phyloP scores from a whole-genome alignment of 2,329 filamentous ascomycete species.

The Dendryphion nanum region DNA sequence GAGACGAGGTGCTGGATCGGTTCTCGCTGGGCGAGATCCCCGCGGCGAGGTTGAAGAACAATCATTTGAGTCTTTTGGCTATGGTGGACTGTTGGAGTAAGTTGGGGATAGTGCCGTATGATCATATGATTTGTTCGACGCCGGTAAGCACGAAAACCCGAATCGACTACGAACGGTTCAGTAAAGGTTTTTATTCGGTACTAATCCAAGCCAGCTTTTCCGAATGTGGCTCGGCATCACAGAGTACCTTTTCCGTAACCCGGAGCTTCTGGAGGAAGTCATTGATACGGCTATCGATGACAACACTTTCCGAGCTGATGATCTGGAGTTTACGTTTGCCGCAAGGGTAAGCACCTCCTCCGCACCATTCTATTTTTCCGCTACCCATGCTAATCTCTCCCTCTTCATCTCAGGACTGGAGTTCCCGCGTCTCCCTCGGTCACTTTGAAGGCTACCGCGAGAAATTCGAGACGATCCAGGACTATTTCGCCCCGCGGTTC shows the following conservation, averaged over 20 bases:
- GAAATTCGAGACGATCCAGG: slow-evolving; percentile 85
- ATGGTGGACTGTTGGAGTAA: slow-evolving; percentile 99
- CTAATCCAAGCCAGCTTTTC: too few species aligned
- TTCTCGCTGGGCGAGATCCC: slow-evolving; percentile 77
- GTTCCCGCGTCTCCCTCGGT: slow-evolving; percentile 84
- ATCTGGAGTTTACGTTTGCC: slow-evolving; percentile 96
- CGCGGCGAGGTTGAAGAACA: slow-evolving; percentile 75
- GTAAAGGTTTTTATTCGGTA: too few species aligned
- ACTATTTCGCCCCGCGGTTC: slow-evolving; percentile 89
- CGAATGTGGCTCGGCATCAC: slow-evolving; percentile 96
- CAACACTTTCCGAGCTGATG: slow-evolving; percentile 88
- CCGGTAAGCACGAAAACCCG: slow-evolving; percentile 61
- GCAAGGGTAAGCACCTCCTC: slow-evolving; percentile 56
- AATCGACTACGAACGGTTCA: neutral
- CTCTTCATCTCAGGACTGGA: slow-evolving; percentile 68
- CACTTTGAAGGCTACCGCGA: slow-evolving; percentile 92
- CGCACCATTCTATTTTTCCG: neutral
- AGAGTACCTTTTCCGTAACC: slow-evolving; percentile 89
- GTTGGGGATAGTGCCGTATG: slow-evolving; percentile 89
- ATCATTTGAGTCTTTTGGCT: slow-evolving; percentile 86
- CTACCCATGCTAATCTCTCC: neutral
- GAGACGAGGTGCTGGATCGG: slow-evolving; percentile 79
- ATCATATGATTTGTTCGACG: slow-evolving; percentile 99
- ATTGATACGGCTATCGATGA: slow-evolving; percentile 85
- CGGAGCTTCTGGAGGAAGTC: slow-evolving; percentile 75